These are phyloP conservation scores for Leishmania guyanensis DNA, from an alignment of 208 protist genomes.

Conservation along the genomic window DNA sequence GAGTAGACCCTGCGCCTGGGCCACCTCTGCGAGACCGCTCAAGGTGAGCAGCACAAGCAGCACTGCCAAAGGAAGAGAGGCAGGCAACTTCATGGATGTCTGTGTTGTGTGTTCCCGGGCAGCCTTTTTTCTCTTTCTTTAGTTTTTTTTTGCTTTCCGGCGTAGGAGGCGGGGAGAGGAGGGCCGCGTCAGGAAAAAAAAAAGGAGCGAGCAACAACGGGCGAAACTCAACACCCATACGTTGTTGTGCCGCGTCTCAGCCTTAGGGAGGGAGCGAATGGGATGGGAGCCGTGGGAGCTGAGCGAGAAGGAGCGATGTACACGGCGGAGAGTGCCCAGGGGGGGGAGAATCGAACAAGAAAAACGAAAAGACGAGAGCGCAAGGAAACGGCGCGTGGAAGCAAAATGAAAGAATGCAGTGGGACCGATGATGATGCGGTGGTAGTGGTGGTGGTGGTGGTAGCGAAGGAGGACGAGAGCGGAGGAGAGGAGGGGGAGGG, in stretches of 20 bases:
- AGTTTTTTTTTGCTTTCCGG: not conserved
- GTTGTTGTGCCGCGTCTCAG: not conserved
- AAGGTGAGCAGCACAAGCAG: slow-evolving; percentile 25
- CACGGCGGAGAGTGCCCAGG: not conserved
- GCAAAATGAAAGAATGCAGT: not conserved
- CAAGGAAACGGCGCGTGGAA: not conserved
- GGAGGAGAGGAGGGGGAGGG: not conserved
- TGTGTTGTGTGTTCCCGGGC: not conserved
- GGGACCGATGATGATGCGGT: not conserved
- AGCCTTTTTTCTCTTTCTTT: too few relatives aligned
- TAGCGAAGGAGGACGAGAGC: not conserved
- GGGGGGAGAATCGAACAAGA: not conserved
- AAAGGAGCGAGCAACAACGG: not conserved
- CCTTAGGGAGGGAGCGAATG: not conserved
- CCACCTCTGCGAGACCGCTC: not conserved
- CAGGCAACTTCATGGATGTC: not conserved
- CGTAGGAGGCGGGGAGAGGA: not conserved
- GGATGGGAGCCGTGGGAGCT: not conserved
- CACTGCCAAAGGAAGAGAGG: not conserved
- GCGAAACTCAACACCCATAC: not conserved
- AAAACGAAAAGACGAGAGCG: not conserved
- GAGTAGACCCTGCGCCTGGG: slow-evolving; percentile 14
- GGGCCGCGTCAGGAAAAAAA: not conserved
- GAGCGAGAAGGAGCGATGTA: not conserved
- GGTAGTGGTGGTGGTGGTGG: not conserved